Percentiles rank a stretch among this genome's conserved stretches.
These are phyloP conservation scores for Wickerhamiella parazyma DNA, from an alignment of 805 yeast species.

Conservation along the genomic window DNA sequence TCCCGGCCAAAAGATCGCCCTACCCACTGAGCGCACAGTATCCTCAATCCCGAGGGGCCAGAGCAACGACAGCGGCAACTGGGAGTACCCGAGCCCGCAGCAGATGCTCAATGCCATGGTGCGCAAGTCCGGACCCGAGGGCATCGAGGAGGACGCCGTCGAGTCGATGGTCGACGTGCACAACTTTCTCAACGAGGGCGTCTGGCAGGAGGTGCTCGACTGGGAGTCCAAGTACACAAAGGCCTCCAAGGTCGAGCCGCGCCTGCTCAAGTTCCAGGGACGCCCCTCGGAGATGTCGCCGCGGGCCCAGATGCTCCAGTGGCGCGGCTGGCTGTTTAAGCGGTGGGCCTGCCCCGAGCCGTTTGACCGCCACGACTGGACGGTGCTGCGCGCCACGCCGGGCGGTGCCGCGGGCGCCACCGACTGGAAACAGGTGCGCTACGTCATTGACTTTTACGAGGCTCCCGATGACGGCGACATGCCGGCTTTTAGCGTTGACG, in stretches of 20 bases:
- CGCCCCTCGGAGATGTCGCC: conserved; percentile 82
- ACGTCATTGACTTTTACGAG: conserved; percentile 91
- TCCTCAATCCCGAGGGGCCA: conserved; percentile 83
- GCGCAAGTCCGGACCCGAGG: conserved; percentile 73
- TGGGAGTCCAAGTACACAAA: conserved; percentile 76
- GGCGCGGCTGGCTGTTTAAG: conserved; percentile 48
- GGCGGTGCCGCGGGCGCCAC: not conserved
- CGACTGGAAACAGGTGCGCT: conserved; percentile 59
- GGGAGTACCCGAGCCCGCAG: conserved; percentile 99
- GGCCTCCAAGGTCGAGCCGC: conserved; percentile 46
- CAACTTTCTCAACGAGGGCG: conserved; percentile 91
- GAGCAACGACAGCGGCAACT: conserved; percentile 48
- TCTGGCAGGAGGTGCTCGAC: conserved; percentile 84
- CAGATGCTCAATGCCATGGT: conserved; percentile 98
- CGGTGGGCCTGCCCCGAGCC: conserved; percentile 70
- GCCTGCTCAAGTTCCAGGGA: conserved; percentile 78
- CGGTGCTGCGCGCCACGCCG: conserved; percentile 53
- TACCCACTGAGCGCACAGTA: conserved; percentile 72
- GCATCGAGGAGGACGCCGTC: conserved; percentile 87
- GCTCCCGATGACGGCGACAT: conserved; percentile 75
- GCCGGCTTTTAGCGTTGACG: conserved; percentile 88
- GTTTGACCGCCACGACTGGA: conserved; percentile 98
- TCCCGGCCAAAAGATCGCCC: conserved; percentile 64
- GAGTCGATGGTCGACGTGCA: conserved; percentile 96
- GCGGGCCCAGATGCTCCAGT: conserved; percentile 57